Base-by-base conservation (phyloP, 2,329 filamentous ascomycete genomes). In the Trichoderma aggressivum region DNA sequence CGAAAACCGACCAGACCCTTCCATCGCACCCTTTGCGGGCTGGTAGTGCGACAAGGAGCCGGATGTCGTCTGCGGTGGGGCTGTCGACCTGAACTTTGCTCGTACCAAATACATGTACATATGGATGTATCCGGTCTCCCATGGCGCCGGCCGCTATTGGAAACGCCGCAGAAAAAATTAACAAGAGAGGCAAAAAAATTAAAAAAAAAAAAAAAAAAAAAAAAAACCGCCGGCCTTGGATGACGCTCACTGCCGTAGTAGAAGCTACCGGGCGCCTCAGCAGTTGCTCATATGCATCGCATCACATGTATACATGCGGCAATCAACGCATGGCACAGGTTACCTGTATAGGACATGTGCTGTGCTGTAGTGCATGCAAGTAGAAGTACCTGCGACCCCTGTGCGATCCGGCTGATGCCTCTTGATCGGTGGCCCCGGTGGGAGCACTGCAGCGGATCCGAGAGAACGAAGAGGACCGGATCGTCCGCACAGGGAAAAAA, bases 361-460 rank as follows among this genome's bases (percentile, higher is more conserved):
- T n/a, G 28, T 53, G 43, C 18, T 66, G 50, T 39, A n/a, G 18
- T 59, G 30, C 28, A 59, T 59, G 28, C 12, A 21, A 70, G 28
- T 59, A 59, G 18, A 59, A 32, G 26, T n/a, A 32, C 55, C 58
- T n/a, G n/a, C 39, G n/a, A 18, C 24, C 34, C 64, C 53, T 59
- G 34, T 67, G 64, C 64, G 53, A 43, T 67, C 32, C 34, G 43
- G 18, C 11, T 39, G 34, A 18, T 67, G 16, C 24, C 24, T 58
- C 39, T 32, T 43, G 55, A 43, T 61, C 66, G 56, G 66, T 28
- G 39, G 36, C 56, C 39, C 39, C 56, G 56, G 66, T 61, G 66
- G 56, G n/a, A 69, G 66, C 66, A 69, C 66, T 61, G 66, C 66
- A 69, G 56, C 66, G 56, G 66, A 47, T 28, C 66, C 56, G 66